Base-by-base conservation (phyloP, 2,329 filamentous ascomycete genomes). In the Claviceps paspali region DNA sequence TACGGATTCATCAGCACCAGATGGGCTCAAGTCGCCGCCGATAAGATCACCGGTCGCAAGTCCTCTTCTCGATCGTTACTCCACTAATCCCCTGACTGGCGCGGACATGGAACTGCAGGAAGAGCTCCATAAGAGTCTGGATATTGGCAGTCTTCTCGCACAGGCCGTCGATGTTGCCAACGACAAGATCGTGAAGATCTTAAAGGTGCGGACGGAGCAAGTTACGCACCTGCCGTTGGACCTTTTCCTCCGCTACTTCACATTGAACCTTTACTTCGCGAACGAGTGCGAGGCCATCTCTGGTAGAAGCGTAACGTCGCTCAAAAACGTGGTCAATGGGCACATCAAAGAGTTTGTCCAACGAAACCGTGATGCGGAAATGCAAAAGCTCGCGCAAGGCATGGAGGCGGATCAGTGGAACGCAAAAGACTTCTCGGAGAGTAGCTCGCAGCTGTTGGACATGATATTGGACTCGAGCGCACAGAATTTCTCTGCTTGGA, bases 251-350 rank as follows among this genome's bases (percentile, higher is more conserved):
- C 73, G 84, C 27, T 91, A 91, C 55, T 87, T 88, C 48, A 83
- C 74, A 1, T 67, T 92, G 24, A 91, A 88, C 49, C 65, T 85
- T 6, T 73, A 85, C 39, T 91, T 92, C 55, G 80, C 82, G 33
- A 85, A 86, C 43, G 84, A 92, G 53, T 91, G 84, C 50, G 84
- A 92, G 56, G 79, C 82, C 12, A 77, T 91, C 15, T 88, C 82
- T 17, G 83, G 84, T 1, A 72, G 82, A 39, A 82, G 82, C 41
- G 82, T 83, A 7, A 79, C 76, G 3, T 66, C 76, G 2, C 62
- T 92, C 5, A 88, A 88, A 58, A 82, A 72, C 14, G 72, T 86
- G 23, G 80, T 92, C 41, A 87, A 88, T 47, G 70, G 68, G 22
- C 84, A 92, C 45, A 88, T 92, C 54, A 80, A 75, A 47, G 80